A percentile compares a stretch with the other conserved stretches of the same genome.
Evolutionary conservation across 2,329 filamentous ascomycete species (phyloP).

Genomic region (Lecanicillium sp.): DNA sequence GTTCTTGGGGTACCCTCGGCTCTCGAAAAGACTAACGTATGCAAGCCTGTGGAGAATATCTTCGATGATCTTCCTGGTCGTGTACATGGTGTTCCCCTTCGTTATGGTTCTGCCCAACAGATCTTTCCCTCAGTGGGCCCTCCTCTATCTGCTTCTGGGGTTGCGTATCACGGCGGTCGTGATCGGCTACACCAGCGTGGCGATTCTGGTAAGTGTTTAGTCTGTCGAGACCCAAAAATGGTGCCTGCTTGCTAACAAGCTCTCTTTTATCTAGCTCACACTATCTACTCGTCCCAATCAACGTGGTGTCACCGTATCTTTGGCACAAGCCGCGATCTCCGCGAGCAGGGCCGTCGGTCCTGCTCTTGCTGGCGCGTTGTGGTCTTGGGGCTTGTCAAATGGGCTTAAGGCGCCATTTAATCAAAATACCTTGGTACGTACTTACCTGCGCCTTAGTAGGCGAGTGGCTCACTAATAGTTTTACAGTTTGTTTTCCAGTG

Average conservation of each 20-base stretch:
- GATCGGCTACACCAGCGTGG: not conserved
- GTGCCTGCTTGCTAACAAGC: no score
- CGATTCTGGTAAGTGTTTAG: not conserved
- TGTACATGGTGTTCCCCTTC: not conserved
- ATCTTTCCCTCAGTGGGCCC: not conserved
- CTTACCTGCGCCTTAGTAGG: no score
- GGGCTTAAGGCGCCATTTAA: not conserved
- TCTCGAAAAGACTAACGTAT: not conserved
- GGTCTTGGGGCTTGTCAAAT: not conserved
- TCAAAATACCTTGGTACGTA: not conserved
- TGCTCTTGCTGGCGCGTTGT: no score
- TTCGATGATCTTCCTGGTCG: not conserved
- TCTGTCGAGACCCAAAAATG: not conserved
- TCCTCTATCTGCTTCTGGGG: not conserved
- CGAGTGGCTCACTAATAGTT: not conserved
- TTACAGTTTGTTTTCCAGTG: not conserved
- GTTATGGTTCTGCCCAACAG: not conserved
- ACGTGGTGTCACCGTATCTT: no score
- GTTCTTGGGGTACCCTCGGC: not conserved
- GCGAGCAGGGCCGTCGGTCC: no score
- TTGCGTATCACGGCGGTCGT: not conserved
- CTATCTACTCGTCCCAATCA: no score
- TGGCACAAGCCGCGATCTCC: no score
- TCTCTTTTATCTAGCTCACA: no score
- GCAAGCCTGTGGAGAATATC: not conserved